Evolutionary conservation across 352 stramenopile genomes (phyloP).

Genomic region (Poterioochromonas sp.): DNA sequence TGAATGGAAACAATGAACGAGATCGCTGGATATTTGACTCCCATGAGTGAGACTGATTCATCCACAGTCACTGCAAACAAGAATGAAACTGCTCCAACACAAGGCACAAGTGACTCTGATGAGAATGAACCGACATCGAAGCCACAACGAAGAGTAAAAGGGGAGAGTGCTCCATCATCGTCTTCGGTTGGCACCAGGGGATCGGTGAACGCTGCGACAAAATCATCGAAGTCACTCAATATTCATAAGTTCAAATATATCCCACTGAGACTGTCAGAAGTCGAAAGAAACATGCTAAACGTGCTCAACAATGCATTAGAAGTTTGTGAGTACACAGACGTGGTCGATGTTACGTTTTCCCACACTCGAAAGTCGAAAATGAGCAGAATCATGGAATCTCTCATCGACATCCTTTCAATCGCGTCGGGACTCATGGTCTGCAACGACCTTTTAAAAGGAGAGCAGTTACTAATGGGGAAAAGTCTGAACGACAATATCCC

Average conservation of each 20-base stretch:
- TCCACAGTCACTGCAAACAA: no score
- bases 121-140: no score
- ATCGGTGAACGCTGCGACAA: no score
- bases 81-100: background rate
- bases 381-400: slow-evolving; percentile 61
- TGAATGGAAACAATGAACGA: slow-evolving; percentile 3
- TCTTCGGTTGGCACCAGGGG: no score
- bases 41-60: background rate
- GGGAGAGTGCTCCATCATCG: no score
- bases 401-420: slow-evolving; percentile 58
- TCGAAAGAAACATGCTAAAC: slow-evolving; percentile 62
- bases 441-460: slow-evolving; percentile 33
- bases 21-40: background rate
- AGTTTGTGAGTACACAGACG: slow-evolving; percentile 77
- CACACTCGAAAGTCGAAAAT: slow-evolving; percentile 49
- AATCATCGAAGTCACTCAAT: no score
- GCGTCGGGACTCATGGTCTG: slow-evolving; percentile 45
- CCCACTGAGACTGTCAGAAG: slow-evolving; percentile 56
- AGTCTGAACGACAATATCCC: slow-evolving; percentile 37
- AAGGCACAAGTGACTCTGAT: background rate
- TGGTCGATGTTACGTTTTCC: slow-evolving; percentile 69
- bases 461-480: slow-evolving; percentile 17
- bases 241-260: slow-evolving; percentile 37
- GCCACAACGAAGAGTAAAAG: no score
- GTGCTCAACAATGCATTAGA: slow-evolving; percentile 61